Evolutionary conservation across 305 asterid species (phyloP).

Genomic region (Andrographis paniculata): DNA sequence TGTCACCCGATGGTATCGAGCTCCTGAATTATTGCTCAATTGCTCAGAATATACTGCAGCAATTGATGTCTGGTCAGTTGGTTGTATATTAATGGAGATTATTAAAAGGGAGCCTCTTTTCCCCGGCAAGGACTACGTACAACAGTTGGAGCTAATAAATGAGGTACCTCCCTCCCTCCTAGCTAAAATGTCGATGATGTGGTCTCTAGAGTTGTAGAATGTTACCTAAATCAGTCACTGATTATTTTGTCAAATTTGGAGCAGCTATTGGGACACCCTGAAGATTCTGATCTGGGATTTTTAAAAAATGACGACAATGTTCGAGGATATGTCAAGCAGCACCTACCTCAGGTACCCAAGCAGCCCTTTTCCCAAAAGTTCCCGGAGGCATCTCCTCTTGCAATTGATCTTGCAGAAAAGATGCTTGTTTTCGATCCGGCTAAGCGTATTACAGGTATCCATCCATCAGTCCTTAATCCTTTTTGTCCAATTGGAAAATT

Average conservation of each 20-base stretch:
- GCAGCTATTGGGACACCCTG: constrained; percentile 84
- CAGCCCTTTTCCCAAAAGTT: constrained; percentile 43
- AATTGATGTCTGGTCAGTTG: constrained; percentile 91
- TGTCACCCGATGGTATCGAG: too few species aligned
- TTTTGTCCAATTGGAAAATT: neutral
- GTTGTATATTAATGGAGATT: constrained; percentile 86
- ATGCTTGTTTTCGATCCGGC: constrained; percentile 88
- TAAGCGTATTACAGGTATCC: constrained; percentile 75
- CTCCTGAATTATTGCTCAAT: too few species aligned
- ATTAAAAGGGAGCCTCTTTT: constrained; percentile 74
- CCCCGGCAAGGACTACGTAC: constrained; percentile 93
- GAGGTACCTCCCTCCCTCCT: constrained; percentile 40
- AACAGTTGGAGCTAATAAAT: constrained; percentile 66
- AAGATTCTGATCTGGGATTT: constrained; percentile 79
- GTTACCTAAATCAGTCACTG: neutral
- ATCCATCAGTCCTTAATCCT: neutral
- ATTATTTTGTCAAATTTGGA: constrained; percentile 17
- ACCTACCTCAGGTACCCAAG: constrained; percentile 53
- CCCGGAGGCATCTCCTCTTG: constrained; percentile 57
- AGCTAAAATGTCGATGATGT: neutral
- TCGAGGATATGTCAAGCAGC: constrained; percentile 63
- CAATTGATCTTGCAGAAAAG: constrained; percentile 72
- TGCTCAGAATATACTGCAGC: too few species aligned
- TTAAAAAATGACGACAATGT: constrained; percentile 68
- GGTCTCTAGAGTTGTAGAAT: neutral